Conservation (phyloP, 768 basidiomycete genomes). For the Pleurotus salmoneostramineus region DNA sequence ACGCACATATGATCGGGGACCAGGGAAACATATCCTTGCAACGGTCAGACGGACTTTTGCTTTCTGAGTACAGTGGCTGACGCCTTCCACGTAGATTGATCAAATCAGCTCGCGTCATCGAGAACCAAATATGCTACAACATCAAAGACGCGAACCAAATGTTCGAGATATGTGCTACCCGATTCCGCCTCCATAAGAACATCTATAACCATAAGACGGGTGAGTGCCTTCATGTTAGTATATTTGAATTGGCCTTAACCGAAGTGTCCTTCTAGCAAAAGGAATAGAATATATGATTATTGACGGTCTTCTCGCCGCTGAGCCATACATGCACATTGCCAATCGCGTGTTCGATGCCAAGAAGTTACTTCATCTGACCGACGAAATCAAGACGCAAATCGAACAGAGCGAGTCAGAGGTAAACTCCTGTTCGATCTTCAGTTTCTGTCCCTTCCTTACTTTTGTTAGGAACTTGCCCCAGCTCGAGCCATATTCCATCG, state of each 20-base stretch:
- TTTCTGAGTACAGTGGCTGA: background rate
- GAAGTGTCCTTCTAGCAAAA: slow-evolving; percentile 42
- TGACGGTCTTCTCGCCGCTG: slow-evolving; percentile 67
- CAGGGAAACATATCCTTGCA: slow-evolving; percentile 45
- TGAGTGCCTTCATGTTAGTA: slow-evolving; percentile 19
- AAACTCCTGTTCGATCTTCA: slow-evolving; percentile 13
- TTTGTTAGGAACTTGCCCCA: slow-evolving; percentile 48
- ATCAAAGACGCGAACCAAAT: slow-evolving; percentile 79
- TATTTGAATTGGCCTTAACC: background rate
- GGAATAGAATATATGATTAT: slow-evolving; percentile 85
- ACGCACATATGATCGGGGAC: slow-evolving; percentile 70
- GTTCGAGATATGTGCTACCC: slow-evolving; percentile 67
- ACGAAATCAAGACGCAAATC: slow-evolving; percentile 60
- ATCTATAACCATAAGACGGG: slow-evolving; percentile 83
- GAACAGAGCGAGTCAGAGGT: slow-evolving; percentile 51
- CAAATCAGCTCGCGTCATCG: slow-evolving; percentile 69
- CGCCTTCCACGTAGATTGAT: slow-evolving; percentile 48
- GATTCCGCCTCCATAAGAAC: slow-evolving; percentile 78
- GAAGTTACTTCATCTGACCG: slow-evolving; percentile 62
- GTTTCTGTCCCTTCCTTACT: background rate
- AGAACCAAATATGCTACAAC: slow-evolving; percentile 73
- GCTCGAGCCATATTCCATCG: slow-evolving; percentile 62
- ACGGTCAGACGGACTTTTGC: slow-evolving; percentile 28
- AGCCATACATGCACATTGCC: slow-evolving; percentile 60
- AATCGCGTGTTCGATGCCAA: slow-evolving; percentile 51